A percentile compares a stretch with the other conserved stretches of the same genome.
phyloP scores from a whole-genome alignment of 2,329 filamentous ascomycete genomes.

The Epichloe scottii region DNA sequence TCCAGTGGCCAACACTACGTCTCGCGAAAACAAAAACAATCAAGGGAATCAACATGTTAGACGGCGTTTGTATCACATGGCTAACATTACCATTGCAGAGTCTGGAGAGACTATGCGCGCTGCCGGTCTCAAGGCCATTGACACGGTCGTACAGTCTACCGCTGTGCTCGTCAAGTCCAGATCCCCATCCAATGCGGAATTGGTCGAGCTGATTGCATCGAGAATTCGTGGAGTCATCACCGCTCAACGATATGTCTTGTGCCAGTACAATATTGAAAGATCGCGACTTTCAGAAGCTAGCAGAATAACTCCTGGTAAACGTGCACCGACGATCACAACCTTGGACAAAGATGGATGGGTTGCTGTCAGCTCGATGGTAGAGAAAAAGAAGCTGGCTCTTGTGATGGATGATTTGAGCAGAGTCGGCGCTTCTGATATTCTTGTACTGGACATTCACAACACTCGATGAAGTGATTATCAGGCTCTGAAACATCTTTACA shows the following conservation, averaged over 20 bases:
- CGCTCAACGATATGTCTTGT: conserved; percentile 85
- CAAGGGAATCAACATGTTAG: neutral
- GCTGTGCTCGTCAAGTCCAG: conserved; percentile 89
- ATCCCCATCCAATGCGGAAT: conserved; percentile 62
- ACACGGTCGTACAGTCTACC: conserved; percentile 78
- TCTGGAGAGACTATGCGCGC: conserved; percentile 98
- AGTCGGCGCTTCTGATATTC: conserved; percentile 70
- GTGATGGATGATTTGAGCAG: conserved; percentile 76
- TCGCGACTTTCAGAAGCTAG: conserved; percentile 52
- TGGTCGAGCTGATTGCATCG: conserved; percentile 74
- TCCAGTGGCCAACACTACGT: too few species aligned
- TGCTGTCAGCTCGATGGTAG: conserved; percentile 87
- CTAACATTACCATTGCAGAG: conserved; percentile 40
- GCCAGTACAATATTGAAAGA: conserved; percentile 88
- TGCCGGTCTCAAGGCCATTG: conserved; percentile 84
- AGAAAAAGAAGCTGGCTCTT: conserved; percentile 70
- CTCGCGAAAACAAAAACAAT: too few species aligned
- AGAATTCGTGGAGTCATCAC: conserved; percentile 91
- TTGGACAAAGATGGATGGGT: conserved; percentile 87
- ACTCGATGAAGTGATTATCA: conserved; percentile 32
- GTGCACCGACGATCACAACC: conserved; percentile 81
- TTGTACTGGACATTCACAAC: conserved; percentile 80
- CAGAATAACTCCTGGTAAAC: conserved; percentile 81
- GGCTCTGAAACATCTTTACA: neutral
- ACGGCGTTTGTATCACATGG: neutral